phyloP scores from a whole-genome alignment of 148 eudicot genomes.

The Agrostemma githago region DNA sequence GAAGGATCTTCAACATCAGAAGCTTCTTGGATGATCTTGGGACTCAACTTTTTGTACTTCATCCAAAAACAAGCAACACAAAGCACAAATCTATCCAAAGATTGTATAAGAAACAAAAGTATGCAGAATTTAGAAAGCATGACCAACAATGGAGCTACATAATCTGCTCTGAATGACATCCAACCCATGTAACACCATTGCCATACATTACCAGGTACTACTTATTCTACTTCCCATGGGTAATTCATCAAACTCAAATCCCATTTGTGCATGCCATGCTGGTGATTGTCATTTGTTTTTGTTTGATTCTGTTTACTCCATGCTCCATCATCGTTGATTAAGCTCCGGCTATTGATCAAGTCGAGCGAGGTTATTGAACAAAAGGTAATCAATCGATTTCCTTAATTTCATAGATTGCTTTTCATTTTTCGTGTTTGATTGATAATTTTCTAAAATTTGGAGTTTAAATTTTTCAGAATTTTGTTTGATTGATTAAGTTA shows the following conservation, averaged over 20 bases:
- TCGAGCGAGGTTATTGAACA: too few relatives aligned
- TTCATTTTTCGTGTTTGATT: too few relatives aligned
- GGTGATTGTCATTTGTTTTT: too few relatives aligned
- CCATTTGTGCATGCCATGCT: too few relatives aligned
- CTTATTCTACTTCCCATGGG: slow-evolving; percentile 3
- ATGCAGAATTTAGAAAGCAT: slow-evolving; percentile 36
- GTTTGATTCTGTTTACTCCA: too few relatives aligned
- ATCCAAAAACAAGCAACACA: slow-evolving; percentile 47
- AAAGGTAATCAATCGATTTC: too few relatives aligned
- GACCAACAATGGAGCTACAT: slow-evolving; percentile 39
- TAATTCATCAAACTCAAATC: slow-evolving; percentile 11
- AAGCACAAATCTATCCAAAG: slow-evolving; percentile 38
- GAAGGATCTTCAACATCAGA: slow-evolving; percentile 20
- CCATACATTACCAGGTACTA: slow-evolving; percentile 4
- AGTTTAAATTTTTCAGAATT: too few relatives aligned
- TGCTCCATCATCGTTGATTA: too few relatives aligned
- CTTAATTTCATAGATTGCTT: too few relatives aligned
- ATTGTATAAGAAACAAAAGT: slow-evolving; percentile 39
- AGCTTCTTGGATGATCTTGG: slow-evolving; percentile 18
- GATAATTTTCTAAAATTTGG: too few relatives aligned
- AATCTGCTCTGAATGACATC: slow-evolving; percentile 34
- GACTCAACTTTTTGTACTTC: slow-evolving; percentile 33
- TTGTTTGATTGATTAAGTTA: too few relatives aligned
- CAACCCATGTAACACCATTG: slow-evolving; percentile 27
- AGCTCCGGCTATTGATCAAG: too few relatives aligned